A percentile compares a stretch with the other conserved stretches of the same genome.
Evolutionary conservation across 352 stramenopile species (phyloP).

Genomic region (Globisporangium recalcitrans): DNA sequence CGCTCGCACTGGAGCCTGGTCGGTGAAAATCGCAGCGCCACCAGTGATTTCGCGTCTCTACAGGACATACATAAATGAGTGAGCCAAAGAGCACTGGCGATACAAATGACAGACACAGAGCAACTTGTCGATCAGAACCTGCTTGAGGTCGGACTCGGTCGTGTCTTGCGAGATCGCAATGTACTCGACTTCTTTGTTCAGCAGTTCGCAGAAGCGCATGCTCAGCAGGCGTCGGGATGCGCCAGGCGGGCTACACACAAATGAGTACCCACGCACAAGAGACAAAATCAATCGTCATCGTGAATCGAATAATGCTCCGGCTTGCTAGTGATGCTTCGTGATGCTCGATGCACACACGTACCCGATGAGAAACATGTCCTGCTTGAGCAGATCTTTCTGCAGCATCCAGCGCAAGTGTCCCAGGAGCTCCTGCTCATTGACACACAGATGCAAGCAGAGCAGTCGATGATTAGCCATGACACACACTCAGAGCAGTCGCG

Average conservation of each 20-base stretch:
- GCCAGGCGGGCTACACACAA: conserved; percentile 48
- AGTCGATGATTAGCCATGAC: not conserved
- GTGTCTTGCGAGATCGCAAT: conserved; percentile 93
- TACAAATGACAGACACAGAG: not conserved
- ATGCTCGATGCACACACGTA: conserved; percentile 14
- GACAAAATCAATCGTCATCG: no score
- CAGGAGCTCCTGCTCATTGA: conserved; percentile 44
- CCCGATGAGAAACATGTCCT: conserved; percentile 88
- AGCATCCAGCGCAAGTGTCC: conserved; percentile 83
- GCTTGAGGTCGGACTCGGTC: conserved; percentile 91
- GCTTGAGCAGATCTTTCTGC: conserved; percentile 76
- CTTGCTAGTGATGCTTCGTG: not conserved
- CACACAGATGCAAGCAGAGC: not conserved
- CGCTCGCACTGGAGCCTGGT: conserved; percentile 92
- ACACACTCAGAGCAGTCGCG: no score
- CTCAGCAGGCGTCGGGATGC: conserved; percentile 65
- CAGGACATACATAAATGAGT: not conserved
- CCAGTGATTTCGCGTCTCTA: conserved; percentile 66
- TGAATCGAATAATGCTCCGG: no score
- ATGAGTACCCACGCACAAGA: not conserved
- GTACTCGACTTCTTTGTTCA: conserved; percentile 85
- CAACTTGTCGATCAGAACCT: conserved; percentile 26
- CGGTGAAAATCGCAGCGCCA: conserved; percentile 77
- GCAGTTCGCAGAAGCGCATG: conserved; percentile 82
- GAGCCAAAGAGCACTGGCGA: not conserved